Base-by-base conservation (phyloP, 108 stramenopile genomes). In the Schizochytrium sp. region DNA sequence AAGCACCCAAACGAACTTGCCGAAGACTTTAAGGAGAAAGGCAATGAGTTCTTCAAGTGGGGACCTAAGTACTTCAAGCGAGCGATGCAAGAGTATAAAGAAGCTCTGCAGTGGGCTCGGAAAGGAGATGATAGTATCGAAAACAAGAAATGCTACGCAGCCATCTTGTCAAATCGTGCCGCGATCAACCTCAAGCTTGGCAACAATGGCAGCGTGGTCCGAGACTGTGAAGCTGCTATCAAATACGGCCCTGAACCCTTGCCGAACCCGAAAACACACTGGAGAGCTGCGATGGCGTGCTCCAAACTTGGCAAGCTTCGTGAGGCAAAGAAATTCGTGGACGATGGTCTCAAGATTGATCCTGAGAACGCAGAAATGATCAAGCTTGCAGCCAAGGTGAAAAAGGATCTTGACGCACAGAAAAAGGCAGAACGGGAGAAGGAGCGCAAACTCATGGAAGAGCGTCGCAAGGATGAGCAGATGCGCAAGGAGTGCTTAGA, bases 21-120 rank as follows among this genome's bases (percentile, higher is more conserved):
- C 0, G 50, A 17, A 7, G 76, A 83, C 50, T 83, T 83, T 55
- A 83, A 83, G n/a, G 76, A 83, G 28, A 83, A 83, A 28, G 76
- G 76, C 50, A 83, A 83, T 50, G 76, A 83, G 76, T 83, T 55
- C 47, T 83, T 83, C 3, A 17, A 83, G 76, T 83, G 76, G 76
- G 76, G 76, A 0, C 50, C 13, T n/a, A 83, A 83, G 76, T 83
- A 83, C 3, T 83, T 38, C 76, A 83, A 83, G 76, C 76, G 76
- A 7, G 76, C 76, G 7, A 38, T 83, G 50, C 47, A 83, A 55
- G 76, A 83, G 15, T 83, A 83, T 28, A 83, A 83, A 40, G 76
- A 83, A 53, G 76, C 76, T 2, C 76, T 83, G 50, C 50, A 83
- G 28, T 83, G 76, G 76, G 76, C 76, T 8, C 47, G 76, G n/a